phyloP scores from a whole-genome alignment of 1,284 basidiomycete species.

The Athelia sp. region DNA sequence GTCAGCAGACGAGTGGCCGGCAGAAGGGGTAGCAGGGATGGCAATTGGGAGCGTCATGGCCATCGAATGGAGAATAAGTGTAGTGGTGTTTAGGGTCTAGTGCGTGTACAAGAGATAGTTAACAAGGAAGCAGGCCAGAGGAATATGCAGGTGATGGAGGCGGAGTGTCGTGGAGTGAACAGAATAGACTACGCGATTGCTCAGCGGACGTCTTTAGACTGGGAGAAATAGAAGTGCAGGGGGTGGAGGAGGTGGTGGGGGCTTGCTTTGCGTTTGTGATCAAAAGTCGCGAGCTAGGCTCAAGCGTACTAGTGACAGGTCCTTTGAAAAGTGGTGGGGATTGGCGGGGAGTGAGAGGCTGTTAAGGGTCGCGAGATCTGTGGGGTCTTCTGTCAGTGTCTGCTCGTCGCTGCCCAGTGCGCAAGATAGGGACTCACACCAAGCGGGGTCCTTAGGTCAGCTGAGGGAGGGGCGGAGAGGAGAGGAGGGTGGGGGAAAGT shows the following conservation, averaged over 20 bases:
- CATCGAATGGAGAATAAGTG: conserved; percentile 32
- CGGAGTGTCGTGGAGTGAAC: conserved; percentile 10
- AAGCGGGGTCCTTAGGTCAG: background rate
- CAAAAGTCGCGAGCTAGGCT: conserved; percentile 59
- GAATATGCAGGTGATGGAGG: conserved; percentile 17
- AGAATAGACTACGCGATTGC: conserved; percentile 42
- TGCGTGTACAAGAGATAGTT: conserved; percentile 9
- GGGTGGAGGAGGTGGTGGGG: no score
- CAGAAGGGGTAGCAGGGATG: conserved; percentile 38
- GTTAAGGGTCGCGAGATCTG: conserved; percentile 95
- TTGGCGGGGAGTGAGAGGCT: conserved; percentile 59
- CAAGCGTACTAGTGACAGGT: conserved; percentile 50
- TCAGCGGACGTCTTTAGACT: conserved; percentile 49
- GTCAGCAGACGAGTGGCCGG: conserved; percentile 35
- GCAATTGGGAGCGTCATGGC: conserved; percentile 47
- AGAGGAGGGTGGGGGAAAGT: conserved; percentile 33
- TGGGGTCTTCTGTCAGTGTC: conserved; percentile 3
- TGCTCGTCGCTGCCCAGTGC: background rate
- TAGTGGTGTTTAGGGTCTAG: conserved; percentile 9
- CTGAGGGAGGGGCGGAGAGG: conserved; percentile 44
- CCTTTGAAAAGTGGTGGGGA: conserved; percentile 26
- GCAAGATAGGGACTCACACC: conserved; percentile 8
- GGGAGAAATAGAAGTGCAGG: conserved; percentile 15
- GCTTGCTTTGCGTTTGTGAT: conserved; percentile 4
- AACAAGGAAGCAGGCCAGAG: conserved; percentile 5